phyloP scores from a whole-genome alignment of 352 stramenopile species.

The Phytophthora citrophthora region DNA sequence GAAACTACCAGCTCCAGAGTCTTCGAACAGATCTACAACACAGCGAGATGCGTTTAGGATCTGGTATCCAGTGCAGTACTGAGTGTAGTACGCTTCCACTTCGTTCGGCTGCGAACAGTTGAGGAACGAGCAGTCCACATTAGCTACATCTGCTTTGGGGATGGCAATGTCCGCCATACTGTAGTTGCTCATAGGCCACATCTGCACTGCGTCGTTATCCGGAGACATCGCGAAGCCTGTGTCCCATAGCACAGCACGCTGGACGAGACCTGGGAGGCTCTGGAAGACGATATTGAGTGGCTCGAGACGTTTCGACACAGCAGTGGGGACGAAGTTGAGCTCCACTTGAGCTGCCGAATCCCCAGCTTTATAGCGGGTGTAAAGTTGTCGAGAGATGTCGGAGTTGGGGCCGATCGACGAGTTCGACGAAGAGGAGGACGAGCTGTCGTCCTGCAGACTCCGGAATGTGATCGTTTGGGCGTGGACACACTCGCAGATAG shows the following conservation, averaged over 20 bases:
- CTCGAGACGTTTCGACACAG: constrained; percentile 21
- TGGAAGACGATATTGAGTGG: constrained; percentile 19
- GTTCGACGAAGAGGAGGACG: neutral
- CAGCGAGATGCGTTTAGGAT: constrained; percentile 44
- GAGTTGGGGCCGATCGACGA: constrained; percentile 39
- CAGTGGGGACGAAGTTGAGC: constrained; percentile 19
- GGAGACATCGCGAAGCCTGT: constrained; percentile 35
- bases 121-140: constrained; percentile 26
- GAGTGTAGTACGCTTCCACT: constrained; percentile 14
- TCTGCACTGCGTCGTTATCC: constrained; percentile 19
- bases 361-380: constrained; percentile 25
- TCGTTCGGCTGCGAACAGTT: constrained; percentile 39
- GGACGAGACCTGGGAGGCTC: constrained; percentile 34
- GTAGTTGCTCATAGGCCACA: constrained; percentile 25
- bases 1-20: neutral
- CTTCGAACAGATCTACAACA: constrained; percentile 31
- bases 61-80: constrained; percentile 40
- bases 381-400: constrained; percentile 45
- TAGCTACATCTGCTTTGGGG: constrained; percentile 15
- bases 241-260: constrained; percentile 47
- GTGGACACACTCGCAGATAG: neutral
- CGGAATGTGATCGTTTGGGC: constrained; percentile 20
- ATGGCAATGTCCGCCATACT: constrained; percentile 37
- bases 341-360: constrained; percentile 2
- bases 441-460: constrained; percentile 5